Conservation (phyloP, 148 eudicot species). For the Cornus florida region DNA sequence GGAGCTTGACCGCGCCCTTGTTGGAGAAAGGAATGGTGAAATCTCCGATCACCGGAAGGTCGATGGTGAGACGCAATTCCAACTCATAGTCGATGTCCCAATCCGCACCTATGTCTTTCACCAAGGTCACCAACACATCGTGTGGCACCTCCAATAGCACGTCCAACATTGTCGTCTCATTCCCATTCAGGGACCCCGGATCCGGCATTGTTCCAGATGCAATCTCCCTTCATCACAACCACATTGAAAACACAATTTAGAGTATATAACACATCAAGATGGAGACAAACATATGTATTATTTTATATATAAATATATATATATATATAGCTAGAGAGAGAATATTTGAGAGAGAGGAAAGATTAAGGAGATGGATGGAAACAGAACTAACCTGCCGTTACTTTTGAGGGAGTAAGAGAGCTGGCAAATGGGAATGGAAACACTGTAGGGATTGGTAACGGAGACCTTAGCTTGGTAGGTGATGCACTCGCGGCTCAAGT, state of each 20-base stretch:
- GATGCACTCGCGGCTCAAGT: slow-evolving; percentile 38
- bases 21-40: slow-evolving; percentile 46
- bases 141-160: slow-evolving; percentile 48
- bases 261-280: too few relatives aligned
- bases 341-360: not conserved
- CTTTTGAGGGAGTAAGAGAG: slow-evolving; percentile 54
- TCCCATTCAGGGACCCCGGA: slow-evolving; percentile 48
- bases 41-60: slow-evolving; percentile 47
- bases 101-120: slow-evolving; percentile 43
- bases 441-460: slow-evolving; percentile 62
- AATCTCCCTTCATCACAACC: slow-evolving; percentile 32
- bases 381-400: slow-evolving; percentile 41
- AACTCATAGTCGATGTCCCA: slow-evolving; percentile 61
- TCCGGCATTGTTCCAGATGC: slow-evolving; percentile 47
- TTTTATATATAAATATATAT: too few relatives aligned
- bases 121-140: slow-evolving; percentile 36
- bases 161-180: slow-evolving; percentile 36
- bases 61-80: slow-evolving; percentile 39
- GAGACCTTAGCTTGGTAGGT: slow-evolving; percentile 54
- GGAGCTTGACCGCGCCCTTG: slow-evolving; percentile 60
- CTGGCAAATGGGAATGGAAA: slow-evolving; percentile 63
- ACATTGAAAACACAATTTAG: too few relatives aligned
- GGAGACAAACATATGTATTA: too few relatives aligned
- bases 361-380: too few relatives aligned
- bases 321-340: not conserved